Evolutionary conservation across 495 filamentous ascomycete species (phyloP), one percentile per base, ranked within the genome.

Genomic region (Penicillium coprophilum): DNA sequence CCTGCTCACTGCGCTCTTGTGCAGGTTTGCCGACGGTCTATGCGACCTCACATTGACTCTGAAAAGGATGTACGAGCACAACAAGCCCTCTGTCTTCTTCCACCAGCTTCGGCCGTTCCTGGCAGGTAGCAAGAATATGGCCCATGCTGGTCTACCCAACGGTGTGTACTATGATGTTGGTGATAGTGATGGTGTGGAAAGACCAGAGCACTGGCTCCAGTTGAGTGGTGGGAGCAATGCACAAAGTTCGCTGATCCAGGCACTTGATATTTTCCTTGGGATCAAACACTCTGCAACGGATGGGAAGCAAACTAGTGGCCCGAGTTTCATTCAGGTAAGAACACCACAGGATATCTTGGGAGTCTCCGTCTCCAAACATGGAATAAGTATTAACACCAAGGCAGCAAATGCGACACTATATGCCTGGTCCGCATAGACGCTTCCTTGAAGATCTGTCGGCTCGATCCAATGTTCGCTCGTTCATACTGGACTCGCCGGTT

Each of bases 91-190:
- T 55, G 85, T 92, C 27, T 97, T 98, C 77, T 97, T 95, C 72
- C 83, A 96, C 67, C 84, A 84, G 44, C 90, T 98, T 50, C 85
- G 94, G 7, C 95, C 94, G 0, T 95, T 95, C 64, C 79, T 98
- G 15, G 92, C 94, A 6, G 94, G 94, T 9, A 90, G 88, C 61
- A 96, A 95, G 79, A 96, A 96, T 64, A 98, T 98, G 94, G 84
- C 80, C 21, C 85, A 87, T n/a, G 93, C 92, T 1, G 94, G 94
- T 0, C 73, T 98, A 28, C 91, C 95, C 0, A 80, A 84, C 60
- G 94, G 94, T 1, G 87, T 98, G 20, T 82, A 90, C 32, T 97
- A 96, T 66, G 91, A 96, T 59, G 77, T 88, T 43, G 89, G 89
- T n/a, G 72, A 77, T 44, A 88, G 89, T 15, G 71, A 77, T 12